Conservation (phyloP, 768 basidiomycete genomes). For the Boletus tomentosulus region DNA sequence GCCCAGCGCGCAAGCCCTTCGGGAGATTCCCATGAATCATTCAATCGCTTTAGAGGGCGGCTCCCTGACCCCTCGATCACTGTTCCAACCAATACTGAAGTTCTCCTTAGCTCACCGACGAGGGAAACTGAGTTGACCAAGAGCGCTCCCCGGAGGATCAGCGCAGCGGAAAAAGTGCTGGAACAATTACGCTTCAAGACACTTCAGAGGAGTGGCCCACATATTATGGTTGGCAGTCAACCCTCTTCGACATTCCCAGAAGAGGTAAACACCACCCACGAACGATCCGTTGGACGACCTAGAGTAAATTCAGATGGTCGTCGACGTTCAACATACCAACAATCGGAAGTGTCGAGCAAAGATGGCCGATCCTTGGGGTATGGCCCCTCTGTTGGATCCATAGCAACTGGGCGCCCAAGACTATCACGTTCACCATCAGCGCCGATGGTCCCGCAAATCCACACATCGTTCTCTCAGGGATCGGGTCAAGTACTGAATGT, state of each 20-base stretch:
- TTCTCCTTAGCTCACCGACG: constrained; percentile 23
- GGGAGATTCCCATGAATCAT: constrained; percentile 11
- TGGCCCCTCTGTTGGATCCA: constrained; percentile 21
- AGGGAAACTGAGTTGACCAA: constrained; percentile 33
- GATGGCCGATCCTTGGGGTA: constrained; percentile 21
- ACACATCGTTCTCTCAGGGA: constrained; percentile 24
- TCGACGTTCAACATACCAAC: constrained; percentile 21
- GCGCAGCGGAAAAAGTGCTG: constrained; percentile 65
- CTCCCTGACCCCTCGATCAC: constrained; percentile 19
- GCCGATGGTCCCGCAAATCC: constrained; percentile 37
- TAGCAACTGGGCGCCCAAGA: constrained; percentile 43
- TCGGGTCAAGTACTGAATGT: constrained; percentile 17
- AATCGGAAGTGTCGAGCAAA: constrained; percentile 20
- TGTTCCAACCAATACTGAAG: constrained; percentile 17
- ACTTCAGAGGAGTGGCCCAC: constrained; percentile 41
- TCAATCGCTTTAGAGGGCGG: constrained; percentile 19
- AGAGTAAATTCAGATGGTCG: constrained; percentile 31
- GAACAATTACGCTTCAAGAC: constrained; percentile 60
- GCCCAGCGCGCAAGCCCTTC: constrained; percentile 8
- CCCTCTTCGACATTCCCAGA: constrained; percentile 18
- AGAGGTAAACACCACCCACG: constrained; percentile 7
- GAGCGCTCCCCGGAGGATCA: constrained; percentile 43
- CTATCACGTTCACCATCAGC: constrained; percentile 56
- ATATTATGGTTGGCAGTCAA: constrained; percentile 12
- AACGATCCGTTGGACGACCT: constrained; percentile 20